These are phyloP conservation scores for Ophiognomonia clavigignenti-juglandacearum DNA, from an alignment of 2,329 filamentous ascomycete species.

Conservation along the genomic window DNA sequence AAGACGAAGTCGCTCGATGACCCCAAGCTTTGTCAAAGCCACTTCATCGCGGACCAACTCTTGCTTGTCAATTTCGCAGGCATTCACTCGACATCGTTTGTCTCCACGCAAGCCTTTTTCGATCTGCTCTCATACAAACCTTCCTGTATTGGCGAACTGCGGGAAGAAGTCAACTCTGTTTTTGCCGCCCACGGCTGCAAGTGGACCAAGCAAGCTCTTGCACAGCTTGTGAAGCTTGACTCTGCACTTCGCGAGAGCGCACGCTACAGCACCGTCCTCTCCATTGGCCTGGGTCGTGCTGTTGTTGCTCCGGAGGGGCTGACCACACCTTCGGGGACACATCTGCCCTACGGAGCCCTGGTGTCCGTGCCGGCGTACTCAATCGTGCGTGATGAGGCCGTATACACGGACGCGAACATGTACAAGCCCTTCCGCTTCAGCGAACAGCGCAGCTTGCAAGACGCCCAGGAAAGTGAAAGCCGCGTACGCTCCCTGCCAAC, in stretches of 20 bases:
- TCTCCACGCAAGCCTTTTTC: conserved; percentile 43
- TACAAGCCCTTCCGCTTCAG: neutral
- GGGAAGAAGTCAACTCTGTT: conserved; percentile 42
- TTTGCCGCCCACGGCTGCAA: conserved; percentile 26
- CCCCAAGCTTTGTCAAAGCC: conserved; percentile 21
- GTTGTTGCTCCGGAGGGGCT: neutral
- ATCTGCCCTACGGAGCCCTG: neutral
- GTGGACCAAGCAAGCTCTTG: conserved; percentile 22
- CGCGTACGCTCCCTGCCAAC: neutral
- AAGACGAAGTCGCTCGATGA: conserved; percentile 18
- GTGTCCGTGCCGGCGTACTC: neutral
- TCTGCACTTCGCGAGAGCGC: conserved; percentile 26
- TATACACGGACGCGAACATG: neutral
- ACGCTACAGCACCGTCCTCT: conserved; percentile 16
- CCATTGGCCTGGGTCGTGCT: neutral
- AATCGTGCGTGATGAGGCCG: neutral
- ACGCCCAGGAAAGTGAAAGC: neutral
- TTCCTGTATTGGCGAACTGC: conserved; percentile 42
- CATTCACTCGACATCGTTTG: conserved; percentile 45
- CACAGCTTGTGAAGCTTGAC: conserved; percentile 27
- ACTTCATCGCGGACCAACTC: conserved; percentile 34
- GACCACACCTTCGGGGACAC: neutral
- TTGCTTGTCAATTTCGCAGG: conserved; percentile 41
- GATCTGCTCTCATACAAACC: conserved; percentile 43
- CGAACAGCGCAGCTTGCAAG: neutral